Percentiles rank a stretch among this genome's conserved stretches.
Evolutionary conservation across 306 rosid species (phyloP).

Genomic region (Vachellia pachyceras): DNA sequence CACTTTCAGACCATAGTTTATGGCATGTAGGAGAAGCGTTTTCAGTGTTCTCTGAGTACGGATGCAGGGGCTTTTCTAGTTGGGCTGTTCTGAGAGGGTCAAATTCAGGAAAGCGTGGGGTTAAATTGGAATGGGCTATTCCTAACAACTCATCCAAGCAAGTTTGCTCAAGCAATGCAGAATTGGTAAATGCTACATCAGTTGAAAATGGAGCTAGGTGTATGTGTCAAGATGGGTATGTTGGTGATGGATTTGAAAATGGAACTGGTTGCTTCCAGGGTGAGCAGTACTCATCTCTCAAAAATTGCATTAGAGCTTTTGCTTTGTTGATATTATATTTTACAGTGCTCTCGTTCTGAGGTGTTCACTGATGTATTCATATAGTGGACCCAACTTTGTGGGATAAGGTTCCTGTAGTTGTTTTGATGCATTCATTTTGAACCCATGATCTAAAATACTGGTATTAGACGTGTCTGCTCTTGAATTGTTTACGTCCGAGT

Average conservation of each 20-base stretch:
- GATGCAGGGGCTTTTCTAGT: constrained; percentile 94
- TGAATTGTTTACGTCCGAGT: too few species aligned
- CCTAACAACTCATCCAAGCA: constrained; percentile 61
- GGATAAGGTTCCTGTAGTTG: too few species aligned
- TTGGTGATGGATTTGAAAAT: constrained; percentile 81
- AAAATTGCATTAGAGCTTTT: constrained; percentile 5
- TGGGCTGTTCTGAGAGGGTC: constrained; percentile 75
- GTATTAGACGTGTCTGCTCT: too few species aligned
- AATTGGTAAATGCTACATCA: constrained; percentile 63
- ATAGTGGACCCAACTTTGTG: too few species aligned
- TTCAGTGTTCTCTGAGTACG: constrained; percentile 71
- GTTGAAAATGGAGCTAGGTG: constrained; percentile 68
- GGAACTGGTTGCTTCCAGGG: constrained; percentile 84
- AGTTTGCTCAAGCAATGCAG: constrained; percentile 65
- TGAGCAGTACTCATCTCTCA: constrained; percentile 42
- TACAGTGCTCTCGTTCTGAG: not conserved
- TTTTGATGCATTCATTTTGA: too few species aligned
- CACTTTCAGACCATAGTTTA: constrained; percentile 76
- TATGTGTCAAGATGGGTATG: constrained; percentile 70
- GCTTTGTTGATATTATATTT: not conserved
- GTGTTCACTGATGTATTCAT: not conserved
- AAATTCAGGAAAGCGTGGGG: constrained; percentile 75
- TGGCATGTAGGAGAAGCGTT: constrained; percentile 78
- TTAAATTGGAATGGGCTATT: constrained; percentile 89
- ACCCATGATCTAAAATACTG: not conserved